Conservation (phyloP, 164 flowering plant species). For the Liriodendron chinense region DNA sequence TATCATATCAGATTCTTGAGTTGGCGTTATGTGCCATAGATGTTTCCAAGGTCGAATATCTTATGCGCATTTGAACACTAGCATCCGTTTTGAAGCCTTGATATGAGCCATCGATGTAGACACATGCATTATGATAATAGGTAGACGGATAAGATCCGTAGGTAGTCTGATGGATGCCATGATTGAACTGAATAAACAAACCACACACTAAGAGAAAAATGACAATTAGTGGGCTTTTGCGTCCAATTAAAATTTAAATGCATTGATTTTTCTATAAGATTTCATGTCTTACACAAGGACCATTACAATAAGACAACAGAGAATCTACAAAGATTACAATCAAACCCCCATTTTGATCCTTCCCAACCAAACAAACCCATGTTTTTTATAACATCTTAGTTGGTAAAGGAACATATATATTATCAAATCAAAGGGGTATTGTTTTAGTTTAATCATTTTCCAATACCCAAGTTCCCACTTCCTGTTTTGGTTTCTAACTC, state of each 20-base stretch:
- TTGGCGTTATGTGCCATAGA: too few species aligned
- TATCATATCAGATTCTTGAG: too few species aligned
- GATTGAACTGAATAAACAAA: neutral
- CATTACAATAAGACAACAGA: conserved; percentile 1
- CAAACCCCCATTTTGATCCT: neutral
- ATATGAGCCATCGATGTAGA: neutral
- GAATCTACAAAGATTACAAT: neutral
- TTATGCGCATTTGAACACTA: too few species aligned
- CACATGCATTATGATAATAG: neutral
- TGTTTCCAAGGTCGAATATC: too few species aligned
- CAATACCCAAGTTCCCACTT: neutral
- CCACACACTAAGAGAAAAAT: neutral
- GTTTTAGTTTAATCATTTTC: neutral
- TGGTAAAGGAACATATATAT: neutral
- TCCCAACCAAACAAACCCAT: neutral
- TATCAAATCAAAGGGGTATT: neutral
- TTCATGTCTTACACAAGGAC: neutral
- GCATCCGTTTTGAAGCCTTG: neutral
- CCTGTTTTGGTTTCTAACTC: neutral
- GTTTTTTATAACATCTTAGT: neutral
- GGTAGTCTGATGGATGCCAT: neutral
- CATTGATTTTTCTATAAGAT: neutral
- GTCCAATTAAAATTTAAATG: too few species aligned
- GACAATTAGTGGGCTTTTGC: neutral
- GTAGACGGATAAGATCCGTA: neutral